Conservation (phyloP, 176 grass and related monocot species). For the Thinopyrum elongatum region DNA sequence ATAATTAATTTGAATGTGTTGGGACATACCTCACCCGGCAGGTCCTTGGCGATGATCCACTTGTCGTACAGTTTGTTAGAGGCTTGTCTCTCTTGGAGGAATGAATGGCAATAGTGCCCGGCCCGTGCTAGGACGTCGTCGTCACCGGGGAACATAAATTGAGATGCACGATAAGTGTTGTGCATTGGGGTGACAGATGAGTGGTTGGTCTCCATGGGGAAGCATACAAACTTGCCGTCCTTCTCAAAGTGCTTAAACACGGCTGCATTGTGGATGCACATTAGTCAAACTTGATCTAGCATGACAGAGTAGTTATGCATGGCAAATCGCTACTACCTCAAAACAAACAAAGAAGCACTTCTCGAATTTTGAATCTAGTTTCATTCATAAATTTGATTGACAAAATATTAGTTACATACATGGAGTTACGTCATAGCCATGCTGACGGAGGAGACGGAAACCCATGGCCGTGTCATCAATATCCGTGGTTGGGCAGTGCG, state of each 20-base stretch:
- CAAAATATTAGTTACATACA: slow-evolving; percentile 25
- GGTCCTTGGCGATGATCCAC: slow-evolving; percentile 56
- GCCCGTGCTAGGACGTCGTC: slow-evolving; percentile 1
- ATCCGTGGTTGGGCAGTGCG: neutral
- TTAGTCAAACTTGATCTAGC: too few species aligned
- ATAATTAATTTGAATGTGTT: neutral
- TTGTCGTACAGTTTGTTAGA: slow-evolving; percentile 48
- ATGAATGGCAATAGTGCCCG: slow-evolving; percentile 8
- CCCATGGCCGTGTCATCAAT: slow-evolving; percentile 63
- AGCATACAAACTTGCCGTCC: slow-evolving; percentile 43
- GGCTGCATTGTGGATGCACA: neutral
- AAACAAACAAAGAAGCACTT: too few species aligned
- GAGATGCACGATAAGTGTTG: slow-evolving; percentile 45
- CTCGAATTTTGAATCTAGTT: too few species aligned
- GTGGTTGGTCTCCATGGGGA: slow-evolving; percentile 14
- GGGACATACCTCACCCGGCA: slow-evolving; percentile 31
- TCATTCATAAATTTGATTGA: too few species aligned
- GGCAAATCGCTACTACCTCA: too few species aligned
- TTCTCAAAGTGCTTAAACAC: slow-evolving; percentile 45
- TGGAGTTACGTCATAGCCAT: slow-evolving; percentile 48
- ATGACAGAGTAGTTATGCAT: too few species aligned
- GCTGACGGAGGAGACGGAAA: slow-evolving; percentile 44
- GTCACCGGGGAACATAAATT: slow-evolving; percentile 40
- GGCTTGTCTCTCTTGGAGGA: slow-evolving; percentile 35
- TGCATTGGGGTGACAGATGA: slow-evolving; percentile 27